These are phyloP conservation scores for Aspergillus nomiae DNA, from an alignment of 2,329 filamentous ascomycete species.

Conservation along the genomic window DNA sequence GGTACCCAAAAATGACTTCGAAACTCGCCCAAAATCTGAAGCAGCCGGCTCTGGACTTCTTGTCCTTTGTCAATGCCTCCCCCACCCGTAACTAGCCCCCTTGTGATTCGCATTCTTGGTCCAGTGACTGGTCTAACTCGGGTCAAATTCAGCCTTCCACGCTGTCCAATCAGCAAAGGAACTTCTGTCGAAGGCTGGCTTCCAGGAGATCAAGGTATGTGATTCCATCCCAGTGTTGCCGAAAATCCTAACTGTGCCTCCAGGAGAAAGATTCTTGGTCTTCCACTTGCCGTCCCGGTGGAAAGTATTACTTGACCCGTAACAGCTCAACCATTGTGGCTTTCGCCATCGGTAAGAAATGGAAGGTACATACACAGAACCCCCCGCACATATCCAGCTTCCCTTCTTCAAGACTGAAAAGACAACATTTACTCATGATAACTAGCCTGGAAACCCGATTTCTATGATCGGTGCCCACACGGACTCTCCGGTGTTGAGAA, in stretches of 20 bases:
- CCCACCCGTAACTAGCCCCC: slow-evolving; percentile 71
- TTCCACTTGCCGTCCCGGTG: slow-evolving; percentile 74
- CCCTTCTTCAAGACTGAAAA: not conserved
- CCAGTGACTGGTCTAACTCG: slow-evolving; percentile 1
- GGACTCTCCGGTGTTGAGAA: slow-evolving; percentile 85
- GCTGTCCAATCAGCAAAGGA: slow-evolving; percentile 78
- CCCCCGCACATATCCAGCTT: not conserved
- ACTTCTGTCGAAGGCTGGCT: slow-evolving; percentile 79
- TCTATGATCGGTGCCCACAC: slow-evolving; percentile 95
- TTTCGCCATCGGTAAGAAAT: slow-evolving; percentile 87
- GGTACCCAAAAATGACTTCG: slow-evolving; percentile 32
- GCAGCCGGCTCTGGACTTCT: slow-evolving; percentile 72
- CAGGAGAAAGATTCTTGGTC: slow-evolving; percentile 88
- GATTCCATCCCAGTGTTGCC: not conserved
- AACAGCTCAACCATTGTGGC: slow-evolving; percentile 91
- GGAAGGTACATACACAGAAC: slow-evolving; percentile 57
- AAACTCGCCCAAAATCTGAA: slow-evolving; percentile 29
- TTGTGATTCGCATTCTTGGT: slow-evolving; percentile 11
- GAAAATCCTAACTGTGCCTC: slow-evolving; percentile 4
- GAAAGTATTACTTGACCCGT: slow-evolving; percentile 94
- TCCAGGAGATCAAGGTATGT: slow-evolving; percentile 73
- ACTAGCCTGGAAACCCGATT: slow-evolving; percentile 78
- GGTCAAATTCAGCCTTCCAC: slow-evolving; percentile 73
- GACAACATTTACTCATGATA: slow-evolving; percentile 1
- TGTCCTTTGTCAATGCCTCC: slow-evolving; percentile 91